These are phyloP conservation scores for Gaeumannomyces tritici DNA, from an alignment of 2,329 filamentous ascomycete genomes.

Conservation along the genomic window DNA sequence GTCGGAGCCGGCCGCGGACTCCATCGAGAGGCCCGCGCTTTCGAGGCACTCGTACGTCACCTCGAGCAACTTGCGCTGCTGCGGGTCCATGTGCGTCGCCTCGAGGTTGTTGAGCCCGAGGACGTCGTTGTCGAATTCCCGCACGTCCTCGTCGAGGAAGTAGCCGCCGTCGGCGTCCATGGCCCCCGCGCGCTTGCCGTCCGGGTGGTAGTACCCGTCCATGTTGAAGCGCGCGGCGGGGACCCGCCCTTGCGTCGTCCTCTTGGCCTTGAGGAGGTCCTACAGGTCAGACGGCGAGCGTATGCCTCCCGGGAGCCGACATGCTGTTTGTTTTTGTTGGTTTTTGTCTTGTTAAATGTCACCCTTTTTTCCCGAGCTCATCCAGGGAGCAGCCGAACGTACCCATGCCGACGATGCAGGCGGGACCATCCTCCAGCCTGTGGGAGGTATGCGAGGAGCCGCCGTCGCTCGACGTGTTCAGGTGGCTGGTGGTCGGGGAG, in stretches of 20 bases:
- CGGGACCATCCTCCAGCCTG: no score
- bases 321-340: no score
- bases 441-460: no score
- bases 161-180: not conserved
- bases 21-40: slow-evolving; percentile 13
- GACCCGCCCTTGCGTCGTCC: slow-evolving; percentile 10
- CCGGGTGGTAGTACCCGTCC: slow-evolving; percentile 18
- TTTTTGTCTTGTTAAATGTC: no score
- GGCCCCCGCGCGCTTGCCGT: slow-evolving; percentile 12
- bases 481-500: no score
- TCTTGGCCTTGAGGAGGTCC: slow-evolving; percentile 14
- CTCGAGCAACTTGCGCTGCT: slow-evolving; percentile 22
- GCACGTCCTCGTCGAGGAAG: not conserved
- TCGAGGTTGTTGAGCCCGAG: not conserved
- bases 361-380: no score
- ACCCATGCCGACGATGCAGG: no score
- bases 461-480: no score
- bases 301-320: slow-evolving; percentile 23
- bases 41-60: slow-evolving; percentile 24
- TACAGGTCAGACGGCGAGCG: slow-evolving; percentile 19
- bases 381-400: no score
- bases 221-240: slow-evolving; percentile 18
- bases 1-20: slow-evolving; percentile 10
- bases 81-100: slow-evolving; percentile 19
- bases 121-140: not conserved